A percentile compares a stretch with the other conserved stretches of the same genome.
Conservation (phyloP, 176 grass and related monocot genomes). For the Bonia amplexicaulis region DNA sequence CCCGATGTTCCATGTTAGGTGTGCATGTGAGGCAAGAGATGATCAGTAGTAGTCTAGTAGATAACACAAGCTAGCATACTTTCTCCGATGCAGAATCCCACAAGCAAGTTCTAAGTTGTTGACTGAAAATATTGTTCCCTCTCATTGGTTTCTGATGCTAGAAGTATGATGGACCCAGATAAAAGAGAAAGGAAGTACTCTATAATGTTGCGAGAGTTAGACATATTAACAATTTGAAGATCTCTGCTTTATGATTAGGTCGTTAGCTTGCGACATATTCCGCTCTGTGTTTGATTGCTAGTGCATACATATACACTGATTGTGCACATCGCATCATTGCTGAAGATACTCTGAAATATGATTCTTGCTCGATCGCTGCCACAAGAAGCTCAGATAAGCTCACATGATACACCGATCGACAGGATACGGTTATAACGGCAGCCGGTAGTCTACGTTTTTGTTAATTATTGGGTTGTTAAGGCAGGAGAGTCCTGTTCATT, state of each 20-base stretch:
- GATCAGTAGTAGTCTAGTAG: conserved; percentile 5
- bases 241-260: background rate
- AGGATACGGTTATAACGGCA: conserved; percentile 37
- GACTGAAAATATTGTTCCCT: background rate
- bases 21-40: conserved; percentile 29
- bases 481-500: background rate
- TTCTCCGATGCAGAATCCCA: conserved; percentile 15
- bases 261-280: conserved; percentile 7
- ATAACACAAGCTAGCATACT: background rate
- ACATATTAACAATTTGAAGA: background rate
- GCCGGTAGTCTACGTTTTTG: background rate
- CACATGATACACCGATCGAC: background rate
- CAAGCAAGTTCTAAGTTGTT: background rate
- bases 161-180: background rate
- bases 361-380: conserved; percentile 14
- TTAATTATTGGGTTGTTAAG: conserved; percentile 8
- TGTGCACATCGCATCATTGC: background rate
- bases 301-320: background rate
- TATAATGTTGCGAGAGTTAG: background rate
- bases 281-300: background rate
- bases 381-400: background rate
- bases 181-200: background rate
- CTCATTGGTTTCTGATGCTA: background rate
- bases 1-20: conserved; percentile 37
- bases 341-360: conserved; percentile 17